Conservation (phyloP, 1,284 basidiomycete genomes). For the Leccinum pachyderme region DNA sequence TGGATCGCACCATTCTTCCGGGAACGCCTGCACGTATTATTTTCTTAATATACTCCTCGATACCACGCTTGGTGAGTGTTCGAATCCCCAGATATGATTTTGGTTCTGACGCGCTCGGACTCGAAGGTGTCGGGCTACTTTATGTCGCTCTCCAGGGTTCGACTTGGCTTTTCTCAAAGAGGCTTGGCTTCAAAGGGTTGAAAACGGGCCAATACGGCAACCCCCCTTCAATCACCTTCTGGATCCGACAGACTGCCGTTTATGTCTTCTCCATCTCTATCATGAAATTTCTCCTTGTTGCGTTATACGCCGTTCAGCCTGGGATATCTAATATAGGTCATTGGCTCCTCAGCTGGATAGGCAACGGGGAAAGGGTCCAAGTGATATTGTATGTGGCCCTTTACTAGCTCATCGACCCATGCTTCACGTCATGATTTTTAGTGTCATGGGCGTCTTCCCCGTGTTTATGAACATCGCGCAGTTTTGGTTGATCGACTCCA, state of each 20-base stretch:
- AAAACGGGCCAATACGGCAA: slow-evolving; percentile 86
- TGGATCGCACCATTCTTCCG: slow-evolving; percentile 62
- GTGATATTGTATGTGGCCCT: slow-evolving; percentile 71
- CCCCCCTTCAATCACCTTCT: slow-evolving; percentile 71
- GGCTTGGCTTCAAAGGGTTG: slow-evolving; percentile 71
- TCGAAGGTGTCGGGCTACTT: slow-evolving; percentile 78
- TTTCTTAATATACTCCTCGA: slow-evolving; percentile 95
- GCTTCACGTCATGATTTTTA: slow-evolving; percentile 29
- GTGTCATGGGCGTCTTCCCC: slow-evolving; percentile 91
- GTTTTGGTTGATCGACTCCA: slow-evolving; percentile 87
- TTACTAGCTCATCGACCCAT: slow-evolving; percentile 3
- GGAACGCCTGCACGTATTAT: slow-evolving; percentile 88
- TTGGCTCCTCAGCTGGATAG: slow-evolving; percentile 83
- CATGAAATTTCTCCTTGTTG: slow-evolving; percentile 90
- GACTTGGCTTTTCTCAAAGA: slow-evolving; percentile 67
- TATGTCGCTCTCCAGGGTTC: slow-evolving; percentile 75
- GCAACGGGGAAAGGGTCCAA: slow-evolving; percentile 60
- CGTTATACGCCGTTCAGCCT: slow-evolving; percentile 70
- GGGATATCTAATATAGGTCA: slow-evolving; percentile 73
- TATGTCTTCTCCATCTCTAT: slow-evolving; percentile 81
- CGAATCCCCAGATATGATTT: neutral
- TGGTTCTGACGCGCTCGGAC: slow-evolving; percentile 8
- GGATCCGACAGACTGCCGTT: slow-evolving; percentile 82
- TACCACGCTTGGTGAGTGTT: slow-evolving; percentile 79
- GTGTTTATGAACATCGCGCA: slow-evolving; percentile 91